Base-by-base conservation (phyloP, 2,329 filamentous ascomycete species). In the Pseudocercospora macadamiae region DNA sequence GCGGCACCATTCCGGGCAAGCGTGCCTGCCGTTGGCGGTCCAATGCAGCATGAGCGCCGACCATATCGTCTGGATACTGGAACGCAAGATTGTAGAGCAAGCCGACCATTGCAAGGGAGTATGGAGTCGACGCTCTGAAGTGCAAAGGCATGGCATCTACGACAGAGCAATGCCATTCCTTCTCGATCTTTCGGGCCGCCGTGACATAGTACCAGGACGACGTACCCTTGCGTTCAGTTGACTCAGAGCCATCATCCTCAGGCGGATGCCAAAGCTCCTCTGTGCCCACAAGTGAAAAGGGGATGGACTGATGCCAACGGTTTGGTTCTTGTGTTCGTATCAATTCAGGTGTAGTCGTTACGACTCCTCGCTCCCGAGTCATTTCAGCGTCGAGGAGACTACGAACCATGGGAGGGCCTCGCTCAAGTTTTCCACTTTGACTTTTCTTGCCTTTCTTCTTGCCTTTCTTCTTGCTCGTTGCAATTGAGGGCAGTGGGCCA, bases 21-120 rank as follows among this genome's bases (percentile, higher is more conserved):
- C 44, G 44, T 3, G 14, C n/a, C 12, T 26, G 14, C 28, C 44
- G 14, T 5, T 25, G 21, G 8, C 14, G 6, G 7, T 30, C 21
- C 6, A 28, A 14, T 2, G 44, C 44, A 30, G 44, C 44, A 18
- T 48, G 44, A 16, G 44, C 44, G 1, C 23, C 44, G 6, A 30
- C 2, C 44, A 30, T 30, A 12, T 48, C 44, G 5, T 48, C 19
- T 19, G 10, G 44, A 16, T 10, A 16, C 2, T 26, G n/a, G 8
- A 18, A 8, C 1, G 55, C 25, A 1, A 58, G 37, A 9, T 28
- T 18, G 9, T 39, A 25, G 4, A 54, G 39, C 1, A 39, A 21
- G 9, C 23, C 14, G n/a, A 57, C 19, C 49, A 58, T 45, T n/a
- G 55, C 51, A 5, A 58, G 44, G 2, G 59, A 61, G 26, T 58